Percentiles rank a stretch among this genome's conserved stretches.
phyloP scores from a whole-genome alignment of 2,329 filamentous ascomycete genomes.

The Neofusicoccum sp. region DNA sequence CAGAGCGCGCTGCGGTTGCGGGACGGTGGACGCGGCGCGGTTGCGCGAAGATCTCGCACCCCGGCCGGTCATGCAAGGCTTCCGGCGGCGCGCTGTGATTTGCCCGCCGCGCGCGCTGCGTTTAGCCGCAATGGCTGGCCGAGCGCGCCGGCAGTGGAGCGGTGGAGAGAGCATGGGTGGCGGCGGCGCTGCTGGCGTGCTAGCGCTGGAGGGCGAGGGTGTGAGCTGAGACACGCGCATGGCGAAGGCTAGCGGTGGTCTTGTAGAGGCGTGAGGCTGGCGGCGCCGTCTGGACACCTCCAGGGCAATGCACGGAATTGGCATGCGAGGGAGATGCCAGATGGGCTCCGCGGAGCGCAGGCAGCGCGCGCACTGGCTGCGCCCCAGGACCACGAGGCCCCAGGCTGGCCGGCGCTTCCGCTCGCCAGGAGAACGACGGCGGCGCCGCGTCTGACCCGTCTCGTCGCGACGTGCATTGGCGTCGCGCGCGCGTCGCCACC shows the following conservation, averaged over 20 bases:
- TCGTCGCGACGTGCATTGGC: not conserved
- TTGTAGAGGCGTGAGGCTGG: not conserved
- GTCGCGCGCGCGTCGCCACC: not conserved
- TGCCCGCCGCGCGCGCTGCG: not conserved
- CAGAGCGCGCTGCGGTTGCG: not conserved
- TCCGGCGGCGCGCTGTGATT: not conserved
- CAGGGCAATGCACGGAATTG: not conserved
- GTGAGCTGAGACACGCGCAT: not conserved
- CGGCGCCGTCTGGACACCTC: not conserved
- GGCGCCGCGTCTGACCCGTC: conserved; percentile 3
- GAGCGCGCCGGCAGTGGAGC: not conserved
- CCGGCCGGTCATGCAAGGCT: not conserved
- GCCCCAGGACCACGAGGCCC: not conserved
- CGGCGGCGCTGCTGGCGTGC: conserved; percentile 4
- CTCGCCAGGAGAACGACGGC: not conserved
- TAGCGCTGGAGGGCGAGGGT: not conserved
- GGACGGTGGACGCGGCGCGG: not conserved
- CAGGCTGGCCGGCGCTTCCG: not conserved
- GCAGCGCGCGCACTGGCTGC: too few relatives aligned
- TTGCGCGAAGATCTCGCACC: conserved; percentile 4
- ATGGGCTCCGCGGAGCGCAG: not conserved
- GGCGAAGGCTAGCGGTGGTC: not conserved
- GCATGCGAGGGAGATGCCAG: conserved; percentile 14
- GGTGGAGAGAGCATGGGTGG: conserved; percentile 4
- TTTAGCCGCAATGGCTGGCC: not conserved